phyloP scores from a whole-genome alignment of 208 protist genomes.

The Crithidia expoeki region DNA sequence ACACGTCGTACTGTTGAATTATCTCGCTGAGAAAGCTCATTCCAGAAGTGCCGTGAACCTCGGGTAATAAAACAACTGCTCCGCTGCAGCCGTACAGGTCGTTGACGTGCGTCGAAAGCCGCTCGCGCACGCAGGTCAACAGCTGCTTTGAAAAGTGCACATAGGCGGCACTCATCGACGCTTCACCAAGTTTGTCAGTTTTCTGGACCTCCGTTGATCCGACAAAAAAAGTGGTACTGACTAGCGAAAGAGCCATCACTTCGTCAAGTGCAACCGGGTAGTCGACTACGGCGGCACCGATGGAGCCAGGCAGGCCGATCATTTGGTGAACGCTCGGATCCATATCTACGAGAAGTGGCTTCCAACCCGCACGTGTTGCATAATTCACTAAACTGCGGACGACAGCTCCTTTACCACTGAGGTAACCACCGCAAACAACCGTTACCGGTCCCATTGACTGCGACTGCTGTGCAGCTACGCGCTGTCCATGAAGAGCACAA shows the following conservation, averaged over 20 bases:
- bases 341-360: conserved; percentile 74
- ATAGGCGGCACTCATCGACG: conserved; percentile 58
- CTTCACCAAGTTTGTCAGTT: conserved; percentile 38
- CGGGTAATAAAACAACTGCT: conserved; percentile 70
- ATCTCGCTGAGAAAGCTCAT: conserved; percentile 72
- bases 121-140: conserved; percentile 42
- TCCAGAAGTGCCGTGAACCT: conserved; percentile 65
- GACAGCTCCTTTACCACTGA: conserved; percentile 48
- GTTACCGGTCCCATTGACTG: conserved; percentile 56
- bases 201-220: conserved; percentile 66
- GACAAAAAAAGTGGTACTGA: conserved; percentile 80
- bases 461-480: conserved; percentile 47
- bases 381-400: conserved; percentile 77
- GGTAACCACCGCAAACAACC: conserved; percentile 69
- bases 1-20: conserved; percentile 61
- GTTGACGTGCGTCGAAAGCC: conserved; percentile 51
- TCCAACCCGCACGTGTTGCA: conserved; percentile 76
- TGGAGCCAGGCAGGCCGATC: conserved; percentile 65
- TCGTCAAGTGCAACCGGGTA: conserved; percentile 76
- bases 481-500: conserved; percentile 65
- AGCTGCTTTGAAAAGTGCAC: conserved; percentile 60
- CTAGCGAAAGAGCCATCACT: conserved; percentile 47
- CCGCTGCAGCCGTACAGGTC: conserved; percentile 71
- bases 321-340: conserved; percentile 61
- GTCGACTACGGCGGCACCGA: conserved; percentile 71